Base-by-base conservation (phyloP, 768 basidiomycete genomes). In the Tulasnella sp. region DNA sequence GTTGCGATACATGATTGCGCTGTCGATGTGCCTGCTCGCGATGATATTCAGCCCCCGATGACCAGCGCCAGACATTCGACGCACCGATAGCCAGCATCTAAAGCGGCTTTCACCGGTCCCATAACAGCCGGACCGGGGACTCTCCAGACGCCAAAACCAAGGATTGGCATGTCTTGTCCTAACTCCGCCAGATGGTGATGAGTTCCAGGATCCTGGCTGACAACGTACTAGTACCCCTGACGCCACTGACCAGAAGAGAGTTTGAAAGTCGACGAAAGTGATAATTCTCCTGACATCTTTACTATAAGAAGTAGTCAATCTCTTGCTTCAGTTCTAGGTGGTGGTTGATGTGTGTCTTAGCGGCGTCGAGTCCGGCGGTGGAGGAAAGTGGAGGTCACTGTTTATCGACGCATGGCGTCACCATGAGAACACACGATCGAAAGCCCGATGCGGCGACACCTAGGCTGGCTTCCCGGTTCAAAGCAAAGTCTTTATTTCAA, bases 141-240 rank as follows among this genome's bases (percentile, higher is more conserved):
- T 93, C 94, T 89, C 83, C 91, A 94, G 31, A 94, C 93, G 7
- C 88, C 93, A 80, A 94, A 91, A 20, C 93, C 93, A 3, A 94
- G 87, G 9, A 88, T 84, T 31, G 93, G 93, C 86, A 94, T 91
- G 34, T 85, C 80, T 84, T 90, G 85, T n/a, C 92, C 93, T 88
- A 75, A 40, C 24, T 69, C 64, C 28, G 64, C 31, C 64, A 37
- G 64, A 69, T 14, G 64, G 64, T 69, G 28, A 69, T 69, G 64
- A 69, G 64, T 69, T 69, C 64, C 64, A 69, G 64, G 64, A 69
- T 37, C 34, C 64, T 69, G 54, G 54, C 64, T 69, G 64, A 69
- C 64, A 54, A 54, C 22, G 9, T 37, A n/a, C n/a, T n/a, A 37
- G 6, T 54, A 22, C 64, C 34, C 64, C 64, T 69, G 64, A 69